Percentiles rank a stretch among this genome's conserved stretches.
Evolutionary conservation across 371 early-diverging fungal species (phyloP).

Genomic region (Apophysomyces ossiformis): DNA sequence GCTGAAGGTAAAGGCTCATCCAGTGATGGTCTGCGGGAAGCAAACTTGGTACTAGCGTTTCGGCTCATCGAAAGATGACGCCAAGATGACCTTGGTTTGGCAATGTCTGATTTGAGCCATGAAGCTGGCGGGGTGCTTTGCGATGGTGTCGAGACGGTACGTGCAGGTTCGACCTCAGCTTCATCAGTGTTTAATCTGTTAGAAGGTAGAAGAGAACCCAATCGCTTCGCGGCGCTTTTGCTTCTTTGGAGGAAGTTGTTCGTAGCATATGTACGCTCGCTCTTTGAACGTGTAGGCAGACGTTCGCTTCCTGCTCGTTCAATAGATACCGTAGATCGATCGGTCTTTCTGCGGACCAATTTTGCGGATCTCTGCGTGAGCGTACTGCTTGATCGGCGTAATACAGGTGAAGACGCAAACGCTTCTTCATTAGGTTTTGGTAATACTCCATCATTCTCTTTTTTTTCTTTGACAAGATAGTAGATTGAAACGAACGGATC

Average conservation of each 20-base stretch:
- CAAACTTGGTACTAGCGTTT: conserved; percentile 16
- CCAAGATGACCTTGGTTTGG: conserved; percentile 5
- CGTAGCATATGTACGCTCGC: neutral
- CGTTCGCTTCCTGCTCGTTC: neutral
- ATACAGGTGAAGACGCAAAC: conserved; percentile 11
- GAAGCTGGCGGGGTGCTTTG: conserved; percentile 4
- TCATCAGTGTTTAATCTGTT: conserved; percentile 2
- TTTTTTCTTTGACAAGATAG: conserved; percentile 81
- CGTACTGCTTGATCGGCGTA: conserved; percentile 27
- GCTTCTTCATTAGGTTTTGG: conserved; percentile 19
- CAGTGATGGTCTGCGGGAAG: conserved; percentile 6
- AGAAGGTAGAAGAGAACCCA: conserved; percentile 19
- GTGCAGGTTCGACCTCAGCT: neutral
- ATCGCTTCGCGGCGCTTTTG: conserved; percentile 28
- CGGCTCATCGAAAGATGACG: neutral
- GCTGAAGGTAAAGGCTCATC: conserved; percentile 2
- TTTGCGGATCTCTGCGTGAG: conserved; percentile 13
- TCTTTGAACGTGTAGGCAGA: neutral
- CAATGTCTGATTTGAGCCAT: neutral
- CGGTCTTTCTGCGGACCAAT: conserved; percentile 28
- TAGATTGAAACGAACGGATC: conserved; percentile 86
- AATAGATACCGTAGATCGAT: conserved; percentile 19
- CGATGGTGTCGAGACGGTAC: neutral
- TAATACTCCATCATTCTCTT: conserved; percentile 34
- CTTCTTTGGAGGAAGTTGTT: conserved; percentile 17